Conservation (phyloP, 371 early-diverging fungal species). For the Mucor ambiguus region DNA sequence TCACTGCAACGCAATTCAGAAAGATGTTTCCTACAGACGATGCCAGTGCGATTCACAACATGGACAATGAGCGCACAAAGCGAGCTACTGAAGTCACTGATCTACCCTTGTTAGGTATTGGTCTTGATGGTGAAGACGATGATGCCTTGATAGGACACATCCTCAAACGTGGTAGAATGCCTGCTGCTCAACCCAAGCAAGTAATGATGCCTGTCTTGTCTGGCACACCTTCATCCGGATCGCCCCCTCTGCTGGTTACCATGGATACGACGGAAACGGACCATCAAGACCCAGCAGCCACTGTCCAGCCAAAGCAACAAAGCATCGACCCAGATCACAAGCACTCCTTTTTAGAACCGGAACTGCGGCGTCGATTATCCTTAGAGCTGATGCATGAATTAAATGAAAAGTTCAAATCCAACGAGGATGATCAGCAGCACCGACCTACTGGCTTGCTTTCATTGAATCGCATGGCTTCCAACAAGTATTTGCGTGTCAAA, state of each 20-base stretch:
- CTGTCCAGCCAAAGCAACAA: background rate
- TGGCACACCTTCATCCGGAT: background rate
- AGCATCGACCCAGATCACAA: constrained; percentile 8
- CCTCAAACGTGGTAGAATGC: background rate
- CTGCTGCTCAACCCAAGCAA: background rate
- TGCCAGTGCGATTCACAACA: constrained; percentile 18
- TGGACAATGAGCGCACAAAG: constrained; percentile 43
- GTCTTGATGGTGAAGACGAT: constrained; percentile 32
- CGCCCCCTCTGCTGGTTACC: background rate
- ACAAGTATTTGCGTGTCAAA: constrained; percentile 23
- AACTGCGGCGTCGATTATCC: constrained; percentile 39
- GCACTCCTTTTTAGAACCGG: constrained; percentile 30
- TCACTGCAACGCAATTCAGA: constrained; percentile 65
- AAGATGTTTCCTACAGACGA: constrained; percentile 67
- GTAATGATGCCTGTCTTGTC: constrained; percentile 13
- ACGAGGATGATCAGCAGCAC: background rate
- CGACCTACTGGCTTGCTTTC: background rate
- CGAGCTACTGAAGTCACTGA: constrained; percentile 44
- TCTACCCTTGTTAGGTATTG: constrained; percentile 45
- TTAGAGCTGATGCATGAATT: constrained; percentile 43
- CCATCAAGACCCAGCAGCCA: background rate
- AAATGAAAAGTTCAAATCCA: constrained; percentile 26
- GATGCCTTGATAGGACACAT: constrained; percentile 13
- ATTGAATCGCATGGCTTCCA: constrained; percentile 10
- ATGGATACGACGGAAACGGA: no score